A percentile compares a stretch with the other conserved stretches of the same genome.
Conservation (phyloP, 306 rosid genomes). For the Citrullus colocynthis region DNA sequence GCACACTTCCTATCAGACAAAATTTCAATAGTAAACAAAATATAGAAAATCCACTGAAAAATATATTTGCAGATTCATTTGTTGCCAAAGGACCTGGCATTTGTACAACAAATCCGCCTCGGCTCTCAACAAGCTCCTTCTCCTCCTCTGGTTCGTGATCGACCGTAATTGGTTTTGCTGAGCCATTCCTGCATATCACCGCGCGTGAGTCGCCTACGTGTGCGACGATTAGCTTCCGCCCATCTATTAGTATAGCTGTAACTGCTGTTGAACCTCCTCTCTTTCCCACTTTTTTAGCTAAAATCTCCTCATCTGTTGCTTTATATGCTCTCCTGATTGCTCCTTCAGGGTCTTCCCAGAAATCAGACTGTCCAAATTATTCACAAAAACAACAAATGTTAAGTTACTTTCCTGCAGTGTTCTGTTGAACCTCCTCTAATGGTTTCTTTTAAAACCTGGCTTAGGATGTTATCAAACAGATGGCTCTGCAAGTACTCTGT, state of each 20-base stretch:
- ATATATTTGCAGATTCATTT: not conserved
- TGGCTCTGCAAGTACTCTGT: constrained; percentile 47
- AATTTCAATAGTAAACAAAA: not conserved
- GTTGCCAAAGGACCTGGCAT: constrained; percentile 24
- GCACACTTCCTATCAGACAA: constrained; percentile 27
- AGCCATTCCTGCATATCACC: constrained; percentile 26
- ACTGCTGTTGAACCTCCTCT: constrained; percentile 59
- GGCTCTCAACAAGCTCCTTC: constrained; percentile 37
- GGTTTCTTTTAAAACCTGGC: not conserved
- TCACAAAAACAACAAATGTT: not conserved
- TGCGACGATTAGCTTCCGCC: constrained; percentile 29
- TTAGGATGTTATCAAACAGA: constrained; percentile 33
- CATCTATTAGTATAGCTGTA: constrained; percentile 40
- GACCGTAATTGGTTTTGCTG: constrained; percentile 29
- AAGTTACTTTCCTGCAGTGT: not conserved
- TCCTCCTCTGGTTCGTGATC: constrained; percentile 51
- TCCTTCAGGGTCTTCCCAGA: constrained; percentile 39
- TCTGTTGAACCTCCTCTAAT: not conserved
- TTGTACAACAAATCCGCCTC: constrained; percentile 38
- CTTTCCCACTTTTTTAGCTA: constrained; percentile 23
- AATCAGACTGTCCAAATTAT: constrained; percentile 26
- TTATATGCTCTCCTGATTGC: constrained; percentile 40
- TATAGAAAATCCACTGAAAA: not conserved
- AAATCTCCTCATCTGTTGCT: constrained; percentile 33
- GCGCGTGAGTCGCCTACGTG: constrained; percentile 56